Conservation (phyloP, 106 monocot species). For the Dioscorea dumetorum region DNA sequence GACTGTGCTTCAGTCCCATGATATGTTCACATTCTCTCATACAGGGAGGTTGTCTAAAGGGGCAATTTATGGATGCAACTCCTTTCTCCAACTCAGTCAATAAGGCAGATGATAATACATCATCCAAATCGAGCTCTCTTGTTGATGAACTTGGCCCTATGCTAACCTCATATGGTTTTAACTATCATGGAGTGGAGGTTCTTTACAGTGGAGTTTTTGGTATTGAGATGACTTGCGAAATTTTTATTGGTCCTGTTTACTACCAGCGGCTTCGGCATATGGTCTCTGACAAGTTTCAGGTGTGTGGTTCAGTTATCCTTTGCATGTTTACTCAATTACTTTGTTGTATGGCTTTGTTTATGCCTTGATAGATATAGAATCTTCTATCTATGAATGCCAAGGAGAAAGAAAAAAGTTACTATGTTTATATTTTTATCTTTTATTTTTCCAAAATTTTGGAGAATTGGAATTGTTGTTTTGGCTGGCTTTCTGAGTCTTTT, state of each 20-base stretch:
- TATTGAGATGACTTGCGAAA: conserved; percentile 78
- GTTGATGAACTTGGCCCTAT: conserved; percentile 83
- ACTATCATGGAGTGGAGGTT: conserved; percentile 93
- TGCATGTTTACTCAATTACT: not conserved
- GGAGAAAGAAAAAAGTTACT: too few species aligned
- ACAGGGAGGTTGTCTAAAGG: conserved; percentile 81
- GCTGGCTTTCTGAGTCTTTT: too few species aligned
- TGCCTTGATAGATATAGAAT: too few species aligned
- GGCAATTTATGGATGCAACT: conserved; percentile 87
- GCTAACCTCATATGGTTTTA: conserved; percentile 75
- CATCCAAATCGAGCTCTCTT: conserved; percentile 24
- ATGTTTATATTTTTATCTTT: too few species aligned
- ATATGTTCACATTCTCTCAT: not conserved
- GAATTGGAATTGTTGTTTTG: too few species aligned
- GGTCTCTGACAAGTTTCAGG: conserved; percentile 99
- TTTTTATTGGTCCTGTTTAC: conserved; percentile 98
- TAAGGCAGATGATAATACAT: conserved; percentile 22
- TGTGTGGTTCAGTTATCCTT: conserved; percentile 4
- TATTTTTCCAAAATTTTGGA: too few species aligned
- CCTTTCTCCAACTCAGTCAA: conserved; percentile 54
- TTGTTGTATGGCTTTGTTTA: too few species aligned
- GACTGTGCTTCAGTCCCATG: too few species aligned
- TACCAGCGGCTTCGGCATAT: conserved; percentile 98
- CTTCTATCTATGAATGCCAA: too few species aligned
- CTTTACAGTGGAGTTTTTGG: conserved; percentile 93